These are phyloP conservation scores for Trichaptum fuscoviolaceum DNA, from an alignment of 768 basidiomycete genomes.

Conservation along the genomic window DNA sequence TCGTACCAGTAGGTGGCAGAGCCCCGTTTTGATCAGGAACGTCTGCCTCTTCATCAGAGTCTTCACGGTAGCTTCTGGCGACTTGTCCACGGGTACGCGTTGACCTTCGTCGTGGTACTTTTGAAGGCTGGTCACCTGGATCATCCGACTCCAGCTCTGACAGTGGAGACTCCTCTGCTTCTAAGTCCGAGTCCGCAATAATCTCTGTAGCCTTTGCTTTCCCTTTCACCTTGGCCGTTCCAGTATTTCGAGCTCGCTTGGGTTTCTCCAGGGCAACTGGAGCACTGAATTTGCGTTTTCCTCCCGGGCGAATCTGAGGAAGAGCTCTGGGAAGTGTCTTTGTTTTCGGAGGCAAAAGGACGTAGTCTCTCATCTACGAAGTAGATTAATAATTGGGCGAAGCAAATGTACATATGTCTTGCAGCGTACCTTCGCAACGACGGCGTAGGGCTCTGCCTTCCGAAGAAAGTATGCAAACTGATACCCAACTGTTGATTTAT, in stretches of 20 bases:
- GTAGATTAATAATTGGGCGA: constrained; percentile 5
- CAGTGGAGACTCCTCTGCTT: background rate
- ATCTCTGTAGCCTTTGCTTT: background rate
- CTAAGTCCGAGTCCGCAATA: background rate
- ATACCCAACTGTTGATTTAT: constrained; percentile 55
- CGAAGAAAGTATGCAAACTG: constrained; percentile 91
- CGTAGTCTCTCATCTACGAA: constrained; percentile 38
- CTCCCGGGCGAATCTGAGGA: background rate
- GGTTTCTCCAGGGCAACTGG: background rate
- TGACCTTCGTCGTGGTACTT: background rate
- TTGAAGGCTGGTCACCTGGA: background rate
- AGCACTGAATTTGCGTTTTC: background rate
- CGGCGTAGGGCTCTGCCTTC: constrained; percentile 73
- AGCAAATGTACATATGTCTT: constrained; percentile 1
- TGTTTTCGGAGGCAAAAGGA: constrained; percentile 22
- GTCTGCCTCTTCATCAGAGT: background rate
- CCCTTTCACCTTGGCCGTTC: background rate
- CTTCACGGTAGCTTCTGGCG: background rate
- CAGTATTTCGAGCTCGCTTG: background rate
- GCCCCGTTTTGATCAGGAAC: background rate
- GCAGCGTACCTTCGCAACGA: constrained; percentile 71
- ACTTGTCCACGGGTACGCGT: background rate
- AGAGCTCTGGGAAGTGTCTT: background rate
- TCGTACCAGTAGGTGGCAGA: background rate
- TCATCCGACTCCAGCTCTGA: background rate